Evolutionary conservation across 2,329 filamentous ascomycete genomes (phyloP).

Genomic region (Teratosphaeriaceae sp.): DNA sequence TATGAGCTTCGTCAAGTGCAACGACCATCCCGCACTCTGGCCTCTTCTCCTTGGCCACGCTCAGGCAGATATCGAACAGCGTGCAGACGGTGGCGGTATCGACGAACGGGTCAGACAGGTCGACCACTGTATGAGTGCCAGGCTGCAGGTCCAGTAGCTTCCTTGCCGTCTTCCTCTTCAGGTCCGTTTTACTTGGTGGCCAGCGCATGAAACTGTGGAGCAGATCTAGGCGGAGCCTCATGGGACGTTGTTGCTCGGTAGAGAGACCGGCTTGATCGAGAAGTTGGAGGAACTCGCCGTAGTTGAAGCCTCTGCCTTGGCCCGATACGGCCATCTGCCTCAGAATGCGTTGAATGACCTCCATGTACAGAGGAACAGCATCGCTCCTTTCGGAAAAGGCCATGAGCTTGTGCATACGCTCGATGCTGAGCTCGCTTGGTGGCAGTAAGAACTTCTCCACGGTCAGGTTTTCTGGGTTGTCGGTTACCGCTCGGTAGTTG

Average conservation of each 20-base stretch:
- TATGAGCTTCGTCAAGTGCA: conserved; percentile 72
- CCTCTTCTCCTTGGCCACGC: conserved; percentile 44
- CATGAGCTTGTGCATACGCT: conserved; percentile 51
- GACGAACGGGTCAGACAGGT: conserved; percentile 67
- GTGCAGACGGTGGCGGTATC: conserved; percentile 60
- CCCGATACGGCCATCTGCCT: neutral
- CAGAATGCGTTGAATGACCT: conserved; percentile 50
- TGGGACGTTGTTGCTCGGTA: neutral
- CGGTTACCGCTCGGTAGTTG: conserved; percentile 36
- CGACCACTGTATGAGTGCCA: conserved; percentile 58
- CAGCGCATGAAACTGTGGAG: neutral
- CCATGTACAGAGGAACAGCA: conserved; percentile 48
- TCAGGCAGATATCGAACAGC: conserved; percentile 65
- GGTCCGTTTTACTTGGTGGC: neutral
- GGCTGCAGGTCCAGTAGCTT: conserved; percentile 27
- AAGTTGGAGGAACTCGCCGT: neutral
- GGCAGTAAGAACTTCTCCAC: conserved; percentile 44
- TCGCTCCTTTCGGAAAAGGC: conserved; percentile 36
- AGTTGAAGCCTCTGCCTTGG: neutral
- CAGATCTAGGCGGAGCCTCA: too few species aligned
- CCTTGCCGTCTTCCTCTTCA: neutral
- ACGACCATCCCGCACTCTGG: conserved; percentile 47
- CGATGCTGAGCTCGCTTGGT: conserved; percentile 44
- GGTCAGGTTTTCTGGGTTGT: conserved; percentile 37
- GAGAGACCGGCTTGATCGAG: neutral